Evolutionary conservation across 1,284 basidiomycete genomes (phyloP).

Genomic region (Sanghuangporus sanghuang): DNA sequence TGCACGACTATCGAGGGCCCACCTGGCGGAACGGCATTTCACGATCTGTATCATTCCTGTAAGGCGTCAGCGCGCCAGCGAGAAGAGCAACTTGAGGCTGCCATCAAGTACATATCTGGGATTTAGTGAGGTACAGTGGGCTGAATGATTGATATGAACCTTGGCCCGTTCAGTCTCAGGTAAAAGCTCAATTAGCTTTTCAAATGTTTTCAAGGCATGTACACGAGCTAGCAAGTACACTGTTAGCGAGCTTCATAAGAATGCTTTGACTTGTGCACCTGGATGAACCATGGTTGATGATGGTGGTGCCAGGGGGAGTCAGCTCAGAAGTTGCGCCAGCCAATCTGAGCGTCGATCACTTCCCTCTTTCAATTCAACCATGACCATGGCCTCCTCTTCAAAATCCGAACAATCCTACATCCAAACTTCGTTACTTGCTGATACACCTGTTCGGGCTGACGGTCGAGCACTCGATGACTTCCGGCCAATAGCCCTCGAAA

Average conservation of each 20-base stretch:
- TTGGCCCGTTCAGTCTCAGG: slow-evolving; percentile 44
- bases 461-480: slow-evolving; percentile 62
- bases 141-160: slow-evolving; percentile 29
- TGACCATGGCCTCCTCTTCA: slow-evolving; percentile 41
- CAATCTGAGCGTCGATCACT: neutral
- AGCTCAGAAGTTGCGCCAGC: neutral
- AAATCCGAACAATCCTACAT: slow-evolving; percentile 76
- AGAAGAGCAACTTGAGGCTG: slow-evolving; percentile 62
- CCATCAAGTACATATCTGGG: neutral
- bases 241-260: neutral
- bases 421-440: slow-evolving; percentile 50
- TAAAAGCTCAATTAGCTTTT: slow-evolving; percentile 33
- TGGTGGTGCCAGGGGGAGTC: neutral
- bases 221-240: neutral
- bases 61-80: slow-evolving; percentile 55
- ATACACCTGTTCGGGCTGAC: slow-evolving; percentile 56
- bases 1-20: neutral
- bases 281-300: slow-evolving; percentile 7
- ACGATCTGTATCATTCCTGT: slow-evolving; percentile 84
- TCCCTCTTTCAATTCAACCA: neutral
- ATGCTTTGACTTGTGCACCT: neutral
- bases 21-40: slow-evolving; percentile 70
- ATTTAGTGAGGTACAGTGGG: neutral
- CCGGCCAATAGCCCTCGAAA: slow-evolving; percentile 64
- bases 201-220: slow-evolving; percentile 17